phyloP scores from a whole-genome alignment of 345 rosid species.

The Ricinus communis region DNA sequence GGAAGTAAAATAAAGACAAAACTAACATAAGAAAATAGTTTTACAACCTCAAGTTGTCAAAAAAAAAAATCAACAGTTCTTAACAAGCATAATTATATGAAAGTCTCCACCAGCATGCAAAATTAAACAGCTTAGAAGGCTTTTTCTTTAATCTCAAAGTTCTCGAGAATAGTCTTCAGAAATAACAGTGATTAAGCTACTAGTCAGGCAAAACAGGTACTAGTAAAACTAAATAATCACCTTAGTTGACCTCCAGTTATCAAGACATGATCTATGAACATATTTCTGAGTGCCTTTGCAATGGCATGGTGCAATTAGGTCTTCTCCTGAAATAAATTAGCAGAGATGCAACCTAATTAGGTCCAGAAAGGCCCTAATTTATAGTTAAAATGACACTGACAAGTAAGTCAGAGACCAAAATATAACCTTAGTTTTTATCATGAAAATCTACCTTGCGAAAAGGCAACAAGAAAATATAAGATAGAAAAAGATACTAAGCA shows the following conservation, averaged over 20 bases:
- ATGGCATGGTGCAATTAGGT: slow-evolving; percentile 93
- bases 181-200: slow-evolving; percentile 11
- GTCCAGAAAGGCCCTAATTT: slow-evolving; percentile 5
- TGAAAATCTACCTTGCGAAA: slow-evolving; percentile 13
- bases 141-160: too few species aligned
- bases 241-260: slow-evolving; percentile 99
- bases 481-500: slow-evolving; percentile 22
- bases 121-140: too few species aligned
- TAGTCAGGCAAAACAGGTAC: slow-evolving; percentile 12
- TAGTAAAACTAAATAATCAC: slow-evolving; percentile 31
- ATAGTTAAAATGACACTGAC: background rate
- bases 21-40: slow-evolving; percentile 11
- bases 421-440: background rate
- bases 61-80: background rate
- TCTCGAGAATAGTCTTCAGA: background rate
- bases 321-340: slow-evolving; percentile 63
- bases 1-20: slow-evolving; percentile 4
- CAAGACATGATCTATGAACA: slow-evolving; percentile 96
- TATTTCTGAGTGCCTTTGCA: slow-evolving; percentile 98
- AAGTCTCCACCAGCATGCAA: too few species aligned
- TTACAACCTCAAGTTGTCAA: background rate
- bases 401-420: slow-evolving; percentile 1
- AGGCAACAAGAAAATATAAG: slow-evolving; percentile 7
- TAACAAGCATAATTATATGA: background rate
- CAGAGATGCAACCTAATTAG: slow-evolving; percentile 17